Conservation (phyloP, 2,329 filamentous ascomycete genomes). For the Aschersonia sp. region DNA sequence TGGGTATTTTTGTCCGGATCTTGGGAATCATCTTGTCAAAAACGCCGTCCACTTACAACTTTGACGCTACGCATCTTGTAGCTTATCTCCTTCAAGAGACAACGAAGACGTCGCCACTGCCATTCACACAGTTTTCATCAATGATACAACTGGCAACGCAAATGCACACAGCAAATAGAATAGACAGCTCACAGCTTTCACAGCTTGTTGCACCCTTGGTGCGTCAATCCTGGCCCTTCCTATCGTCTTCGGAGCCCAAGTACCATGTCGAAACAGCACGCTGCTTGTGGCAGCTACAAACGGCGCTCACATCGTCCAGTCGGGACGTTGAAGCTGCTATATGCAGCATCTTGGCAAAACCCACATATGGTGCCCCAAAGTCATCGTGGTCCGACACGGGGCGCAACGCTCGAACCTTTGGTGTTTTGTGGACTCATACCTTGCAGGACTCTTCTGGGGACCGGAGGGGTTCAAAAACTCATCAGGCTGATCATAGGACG, state of each 20-base stretch:
- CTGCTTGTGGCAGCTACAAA: conserved; percentile 75
- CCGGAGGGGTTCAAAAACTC: conserved; percentile 32
- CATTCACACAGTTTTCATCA: conserved; percentile 43
- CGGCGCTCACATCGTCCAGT: conserved; percentile 48
- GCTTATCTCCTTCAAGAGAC: conserved; percentile 36
- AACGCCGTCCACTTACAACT: conserved; percentile 24
- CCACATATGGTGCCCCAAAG: background rate
- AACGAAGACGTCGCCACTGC: conserved; percentile 19
- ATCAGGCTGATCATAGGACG: conserved; percentile 17
- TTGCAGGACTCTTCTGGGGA: conserved; percentile 44
- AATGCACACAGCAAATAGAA: conserved; percentile 37
- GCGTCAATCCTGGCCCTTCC: conserved; percentile 59
- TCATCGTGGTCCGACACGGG: conserved; percentile 14
- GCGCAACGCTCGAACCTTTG: conserved; percentile 56
- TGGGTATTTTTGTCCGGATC: conserved; percentile 44
- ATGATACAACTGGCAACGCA: conserved; percentile 43
- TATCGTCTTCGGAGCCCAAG: conserved; percentile 74
- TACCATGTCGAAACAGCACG: conserved; percentile 89
- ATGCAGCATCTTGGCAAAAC: conserved; percentile 44
- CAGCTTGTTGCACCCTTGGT: conserved; percentile 56
- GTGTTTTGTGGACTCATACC: conserved; percentile 71
- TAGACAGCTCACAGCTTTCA: conserved; percentile 37
- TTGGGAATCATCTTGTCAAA: conserved; percentile 44
- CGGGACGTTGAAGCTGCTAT: conserved; percentile 72
- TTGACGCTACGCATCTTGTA: conserved; percentile 33